Evolutionary conservation across 352 stramenopile species (phyloP).

Genomic region (Pythium guiyangense): DNA sequence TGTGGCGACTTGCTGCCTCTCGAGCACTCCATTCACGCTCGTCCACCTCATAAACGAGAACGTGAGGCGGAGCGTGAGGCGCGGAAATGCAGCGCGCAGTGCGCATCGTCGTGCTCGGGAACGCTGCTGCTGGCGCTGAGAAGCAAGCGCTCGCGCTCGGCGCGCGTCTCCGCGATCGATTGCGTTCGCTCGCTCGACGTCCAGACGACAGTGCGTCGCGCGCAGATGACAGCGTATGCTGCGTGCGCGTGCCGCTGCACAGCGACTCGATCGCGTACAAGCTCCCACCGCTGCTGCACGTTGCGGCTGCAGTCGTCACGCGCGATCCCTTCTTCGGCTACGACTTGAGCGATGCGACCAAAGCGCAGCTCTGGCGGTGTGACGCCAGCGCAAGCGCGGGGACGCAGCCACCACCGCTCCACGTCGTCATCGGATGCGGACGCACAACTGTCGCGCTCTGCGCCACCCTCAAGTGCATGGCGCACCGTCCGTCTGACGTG

Average conservation of each 20-base stretch:
- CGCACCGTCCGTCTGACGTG: constrained; percentile 7
- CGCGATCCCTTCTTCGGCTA: constrained; percentile 55
- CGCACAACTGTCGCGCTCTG: constrained; percentile 62
- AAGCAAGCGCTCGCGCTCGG: constrained; percentile 68
- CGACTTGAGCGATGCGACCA: constrained; percentile 2
- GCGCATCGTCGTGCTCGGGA: constrained; percentile 59
- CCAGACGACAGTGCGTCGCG: not conserved
- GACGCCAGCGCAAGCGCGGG: not conserved
- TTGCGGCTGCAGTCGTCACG: constrained; percentile 26
- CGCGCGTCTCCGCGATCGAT: constrained; percentile 22
- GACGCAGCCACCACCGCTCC: not conserved
- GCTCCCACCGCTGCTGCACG: constrained; percentile 42
- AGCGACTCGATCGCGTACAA: constrained; percentile 13
- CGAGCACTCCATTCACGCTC: too few species aligned
- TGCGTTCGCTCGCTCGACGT: constrained; percentile 1
- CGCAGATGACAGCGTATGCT: constrained; percentile 25
- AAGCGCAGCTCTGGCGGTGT: not conserved
- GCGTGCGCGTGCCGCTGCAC: constrained; percentile 30
- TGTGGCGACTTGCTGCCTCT: too few species aligned
- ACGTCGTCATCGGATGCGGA: constrained; percentile 68
- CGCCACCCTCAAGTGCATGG: constrained; percentile 35
- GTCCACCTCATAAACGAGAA: not conserved
- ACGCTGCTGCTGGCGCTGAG: constrained; percentile 66
- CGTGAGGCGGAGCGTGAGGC: too few species aligned
- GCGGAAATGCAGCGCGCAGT: constrained; percentile 6